Base-by-base conservation (phyloP, 257 asterid species). In the Nicotiana otophora region DNA sequence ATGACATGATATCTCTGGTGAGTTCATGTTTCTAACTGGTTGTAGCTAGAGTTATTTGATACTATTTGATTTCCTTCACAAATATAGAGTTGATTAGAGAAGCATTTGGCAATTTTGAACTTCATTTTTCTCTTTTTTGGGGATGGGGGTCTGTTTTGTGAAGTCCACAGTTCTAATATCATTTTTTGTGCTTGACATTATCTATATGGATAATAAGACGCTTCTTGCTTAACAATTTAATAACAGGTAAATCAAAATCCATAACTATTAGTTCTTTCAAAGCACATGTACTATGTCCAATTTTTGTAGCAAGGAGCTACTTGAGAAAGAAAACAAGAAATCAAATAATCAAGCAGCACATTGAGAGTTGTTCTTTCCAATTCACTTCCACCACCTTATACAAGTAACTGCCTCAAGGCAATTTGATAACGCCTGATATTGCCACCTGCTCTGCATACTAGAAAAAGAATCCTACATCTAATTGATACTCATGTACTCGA, bases 1-100 rank as follows among this genome's bases (percentile, higher is more conserved):
- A 86, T 84, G 92, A 91, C 30, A 92, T 92, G 95, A 42, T 91
- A 76, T 82, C 90, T 86, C 86, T 88, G 77, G 93, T 92, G 84
- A 88, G 93, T 90, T 61, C 61, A 10, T 33, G 51, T 42, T 42
- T 42, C 51, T 42, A 42, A 42, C 51, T 42, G 48, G 48, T 10
- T 77, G 42, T 15, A 77, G 23, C 14, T 9, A 42, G 81, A 77
- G n/a, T 23, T 51, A 16, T 23, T 31, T 28, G 46, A 23, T 10
- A 55, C 31, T 55, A 3, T 26, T 77, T 54, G 33, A 34, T 76
- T 76, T 53, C 2, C 31, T 20, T 64, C 20, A 23, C 70, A 64
- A 64, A 7, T 20, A 10, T 64, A 64, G 34, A 26, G 30, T 64
- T 30, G 30, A 9, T 64, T 64, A 30, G 70, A n/a, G 15, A 9